These are phyloP conservation scores for Penicillium sp. DNA, from an alignment of 2,329 filamentous ascomycete genomes.

Conservation along the genomic window DNA sequence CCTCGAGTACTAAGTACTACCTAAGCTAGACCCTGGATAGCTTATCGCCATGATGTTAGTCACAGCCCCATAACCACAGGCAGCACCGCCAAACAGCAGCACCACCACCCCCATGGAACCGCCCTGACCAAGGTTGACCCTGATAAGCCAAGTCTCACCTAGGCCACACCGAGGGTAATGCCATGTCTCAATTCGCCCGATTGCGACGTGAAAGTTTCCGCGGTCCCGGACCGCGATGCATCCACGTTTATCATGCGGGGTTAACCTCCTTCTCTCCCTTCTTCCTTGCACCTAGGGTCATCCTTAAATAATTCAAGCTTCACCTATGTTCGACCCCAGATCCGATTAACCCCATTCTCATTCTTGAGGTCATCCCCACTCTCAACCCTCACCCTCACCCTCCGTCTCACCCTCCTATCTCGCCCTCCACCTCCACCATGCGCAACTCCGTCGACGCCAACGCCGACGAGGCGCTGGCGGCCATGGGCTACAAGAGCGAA, in stretches of 20 bases:
- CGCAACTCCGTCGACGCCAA: slow-evolving; percentile 33
- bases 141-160: not conserved
- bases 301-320: slow-evolving; percentile 7
- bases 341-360: slow-evolving; percentile 1
- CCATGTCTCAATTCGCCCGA: slow-evolving; percentile 1
- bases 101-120: no score
- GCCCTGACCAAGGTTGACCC: not conserved
- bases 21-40: slow-evolving; percentile 4
- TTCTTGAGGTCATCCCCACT: not conserved
- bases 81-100: no score
- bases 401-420: no score
- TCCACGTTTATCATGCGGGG: slow-evolving; percentile 25
- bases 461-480: slow-evolving; percentile 65
- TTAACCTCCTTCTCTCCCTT: slow-evolving; percentile 9
- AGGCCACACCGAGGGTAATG: not conserved
- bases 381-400: not conserved
- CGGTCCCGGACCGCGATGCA: slow-evolving; percentile 30
- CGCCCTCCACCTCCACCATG: slow-evolving; percentile 29
- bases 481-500: slow-evolving; percentile 71
- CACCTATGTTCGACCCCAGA: not conserved
- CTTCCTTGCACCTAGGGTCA: not conserved
- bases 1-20: not conserved
- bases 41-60: slow-evolving; percentile 1
- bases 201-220: slow-evolving; percentile 11
- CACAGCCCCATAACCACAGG: not conserved